Evolutionary conservation across 202 grass and related monocot genomes (phyloP).

Genomic region (Dendrocalamus latiflorus): DNA sequence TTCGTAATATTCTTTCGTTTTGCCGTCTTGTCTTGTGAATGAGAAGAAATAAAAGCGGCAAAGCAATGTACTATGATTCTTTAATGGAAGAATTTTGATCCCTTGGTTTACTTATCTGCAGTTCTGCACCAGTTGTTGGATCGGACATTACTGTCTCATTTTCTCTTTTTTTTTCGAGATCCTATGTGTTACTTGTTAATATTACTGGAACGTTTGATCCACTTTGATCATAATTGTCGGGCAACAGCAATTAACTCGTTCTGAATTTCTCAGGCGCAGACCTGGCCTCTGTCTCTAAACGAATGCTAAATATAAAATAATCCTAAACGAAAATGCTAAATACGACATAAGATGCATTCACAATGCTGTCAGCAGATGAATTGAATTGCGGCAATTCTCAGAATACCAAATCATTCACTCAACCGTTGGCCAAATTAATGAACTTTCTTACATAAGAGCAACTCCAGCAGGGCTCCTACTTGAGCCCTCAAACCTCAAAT

Average conservation of each 20-base stretch:
- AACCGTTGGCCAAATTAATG: background rate
- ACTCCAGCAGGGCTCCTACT: too few relatives aligned
- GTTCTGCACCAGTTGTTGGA: background rate
- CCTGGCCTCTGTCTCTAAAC: background rate
- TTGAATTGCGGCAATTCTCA: background rate
- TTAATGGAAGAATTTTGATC: background rate
- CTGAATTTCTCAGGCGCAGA: background rate
- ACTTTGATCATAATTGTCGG: background rate
- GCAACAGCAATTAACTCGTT: background rate
- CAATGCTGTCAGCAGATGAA: background rate
- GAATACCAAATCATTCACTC: background rate
- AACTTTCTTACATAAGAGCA: conserved; percentile 5
- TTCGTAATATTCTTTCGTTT: conserved; percentile 35
- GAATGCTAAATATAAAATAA: background rate
- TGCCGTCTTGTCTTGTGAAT: background rate
- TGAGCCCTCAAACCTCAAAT: too few relatives aligned
- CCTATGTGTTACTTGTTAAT: background rate
- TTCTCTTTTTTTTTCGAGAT: background rate
- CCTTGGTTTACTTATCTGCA: background rate
- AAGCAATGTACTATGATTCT: conserved; percentile 1
- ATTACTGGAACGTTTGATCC: background rate
- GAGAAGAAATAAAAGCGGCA: conserved; percentile 13
- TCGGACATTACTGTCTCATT: background rate
- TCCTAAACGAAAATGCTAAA: background rate
- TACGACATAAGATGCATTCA: background rate